phyloP scores from a whole-genome alignment of 2,329 filamentous ascomycete species.

The Ceratocystis papillata region DNA sequence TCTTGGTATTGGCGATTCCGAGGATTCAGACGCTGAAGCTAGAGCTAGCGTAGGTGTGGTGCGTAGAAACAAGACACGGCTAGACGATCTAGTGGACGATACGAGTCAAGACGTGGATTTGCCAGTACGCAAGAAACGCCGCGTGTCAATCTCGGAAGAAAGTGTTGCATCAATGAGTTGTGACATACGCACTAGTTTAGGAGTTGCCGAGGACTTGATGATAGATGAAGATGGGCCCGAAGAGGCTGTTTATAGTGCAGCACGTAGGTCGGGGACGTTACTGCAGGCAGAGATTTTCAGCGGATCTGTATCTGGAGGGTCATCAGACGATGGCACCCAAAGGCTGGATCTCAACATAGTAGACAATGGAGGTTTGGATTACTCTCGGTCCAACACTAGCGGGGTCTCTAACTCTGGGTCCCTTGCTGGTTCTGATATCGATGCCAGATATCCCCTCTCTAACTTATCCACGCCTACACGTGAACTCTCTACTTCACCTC shows the following conservation, averaged over 20 bases:
- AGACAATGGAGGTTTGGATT: too few species aligned
- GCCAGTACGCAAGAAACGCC: slow-evolving; percentile 15
- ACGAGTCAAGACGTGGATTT: slow-evolving; percentile 23
- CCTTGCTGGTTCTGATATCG: too few species aligned
- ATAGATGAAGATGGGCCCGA: background rate
- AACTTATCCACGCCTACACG: too few species aligned
- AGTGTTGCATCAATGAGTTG: background rate
- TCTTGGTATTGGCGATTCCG: slow-evolving; percentile 28
- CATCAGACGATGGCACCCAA: background rate
- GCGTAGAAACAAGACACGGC: slow-evolving; percentile 25
- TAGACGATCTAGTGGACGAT: slow-evolving; percentile 31
- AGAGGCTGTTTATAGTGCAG: background rate
- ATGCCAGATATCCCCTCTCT: too few species aligned
- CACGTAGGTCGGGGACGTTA: background rate
- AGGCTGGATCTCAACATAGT: too few species aligned
- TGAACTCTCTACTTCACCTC: slow-evolving; percentile 19
- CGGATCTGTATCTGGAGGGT: background rate
- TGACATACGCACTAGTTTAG: background rate
- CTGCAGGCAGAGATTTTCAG: slow-evolving; percentile 7
- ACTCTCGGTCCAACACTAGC: too few species aligned
- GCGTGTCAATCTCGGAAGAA: slow-evolving; percentile 12
- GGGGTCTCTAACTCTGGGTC: too few species aligned
- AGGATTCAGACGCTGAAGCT: slow-evolving; percentile 27
- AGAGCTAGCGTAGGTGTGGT: background rate
- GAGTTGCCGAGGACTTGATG: background rate